Base-by-base conservation (phyloP, 768 basidiomycete species). In the Butyriboletus loyo region DNA sequence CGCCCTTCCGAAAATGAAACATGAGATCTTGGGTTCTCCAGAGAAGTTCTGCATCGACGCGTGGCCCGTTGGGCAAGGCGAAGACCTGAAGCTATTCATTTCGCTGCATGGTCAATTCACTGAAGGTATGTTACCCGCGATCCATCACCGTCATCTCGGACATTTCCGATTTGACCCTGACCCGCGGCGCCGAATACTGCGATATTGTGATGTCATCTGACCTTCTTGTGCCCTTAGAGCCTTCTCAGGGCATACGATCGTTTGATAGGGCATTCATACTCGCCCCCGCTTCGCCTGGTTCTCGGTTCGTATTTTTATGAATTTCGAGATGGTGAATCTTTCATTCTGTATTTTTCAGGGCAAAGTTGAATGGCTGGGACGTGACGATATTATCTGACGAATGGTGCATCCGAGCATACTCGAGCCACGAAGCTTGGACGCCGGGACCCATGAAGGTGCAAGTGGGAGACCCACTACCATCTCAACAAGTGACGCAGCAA, bases 231-330 rank as follows among this genome's bases (percentile, higher is more conserved):
- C 53, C 53, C 56, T 43, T 53, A 89, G 87, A 81, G 58, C 85
- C 87, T 25, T 76, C 83, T 9, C 82, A 83, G 49, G 94, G 93
- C 11, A 73, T 92, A 22, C 83, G 96, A 41, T 96, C 94, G 21
- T 99, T 99, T 70, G 93, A 97, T 66, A 81, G 97, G 52, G 86
- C 91, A 0, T 95, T 98, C 65, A 79, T 98, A 49, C 75, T 99
- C 24, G 84, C 85, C 5, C 87, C 89, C 35, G 87, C 94, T 3
- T 72, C 84, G 24, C 84, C 87, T 46, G 89, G 86, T 25, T 94
- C 95, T 60, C 75, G 85, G 94, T 96, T 70, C 58, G 93, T 79
- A 22, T 51, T 43, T 44, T 21, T 35, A 17, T 53, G 31, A 28
- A 31, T 13, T 30, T 50, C 21, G 15, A 48, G 40, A 27, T 34